Conservation (phyloP, 345 rosid genomes). For the Pugionium dolabratum region DNA sequence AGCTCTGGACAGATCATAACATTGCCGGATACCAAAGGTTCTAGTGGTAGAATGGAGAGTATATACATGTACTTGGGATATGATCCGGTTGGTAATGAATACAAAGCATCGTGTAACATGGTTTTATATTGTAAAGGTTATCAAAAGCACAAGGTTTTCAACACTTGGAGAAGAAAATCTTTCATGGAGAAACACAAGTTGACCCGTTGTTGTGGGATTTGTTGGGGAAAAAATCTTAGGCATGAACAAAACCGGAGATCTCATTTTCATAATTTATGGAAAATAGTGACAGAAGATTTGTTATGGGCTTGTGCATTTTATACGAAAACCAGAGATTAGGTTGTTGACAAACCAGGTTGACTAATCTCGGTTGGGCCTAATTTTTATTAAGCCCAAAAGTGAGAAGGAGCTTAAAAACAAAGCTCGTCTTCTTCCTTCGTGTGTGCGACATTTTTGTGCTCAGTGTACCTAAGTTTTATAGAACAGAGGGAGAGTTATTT, state of each 20-base stretch:
- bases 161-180: background rate
- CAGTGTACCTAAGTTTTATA: too few relatives aligned
- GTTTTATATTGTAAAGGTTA: background rate
- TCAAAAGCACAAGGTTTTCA: constrained; percentile 14
- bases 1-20: constrained; percentile 9
- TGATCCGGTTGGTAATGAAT: constrained; percentile 12
- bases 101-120: constrained; percentile 18
- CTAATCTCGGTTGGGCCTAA: too few relatives aligned
- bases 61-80: constrained; percentile 8
- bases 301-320: too few relatives aligned
- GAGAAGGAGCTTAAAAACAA: too few relatives aligned
- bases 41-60: background rate
- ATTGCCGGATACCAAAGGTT: background rate
- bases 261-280: background rate
- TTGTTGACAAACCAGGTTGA: too few relatives aligned
- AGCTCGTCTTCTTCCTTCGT: too few relatives aligned
- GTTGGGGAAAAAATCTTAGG: constrained; percentile 6
- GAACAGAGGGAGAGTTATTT: too few relatives aligned
- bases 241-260: background rate
- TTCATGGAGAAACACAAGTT: constrained; percentile 6
- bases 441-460: too few relatives aligned
- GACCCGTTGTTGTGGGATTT: background rate
- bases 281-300: too few relatives aligned
- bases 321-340: too few relatives aligned
- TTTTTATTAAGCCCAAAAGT: too few relatives aligned